Conservation (phyloP, 257 asterid genomes). For the Solanum virginianum region DNA sequence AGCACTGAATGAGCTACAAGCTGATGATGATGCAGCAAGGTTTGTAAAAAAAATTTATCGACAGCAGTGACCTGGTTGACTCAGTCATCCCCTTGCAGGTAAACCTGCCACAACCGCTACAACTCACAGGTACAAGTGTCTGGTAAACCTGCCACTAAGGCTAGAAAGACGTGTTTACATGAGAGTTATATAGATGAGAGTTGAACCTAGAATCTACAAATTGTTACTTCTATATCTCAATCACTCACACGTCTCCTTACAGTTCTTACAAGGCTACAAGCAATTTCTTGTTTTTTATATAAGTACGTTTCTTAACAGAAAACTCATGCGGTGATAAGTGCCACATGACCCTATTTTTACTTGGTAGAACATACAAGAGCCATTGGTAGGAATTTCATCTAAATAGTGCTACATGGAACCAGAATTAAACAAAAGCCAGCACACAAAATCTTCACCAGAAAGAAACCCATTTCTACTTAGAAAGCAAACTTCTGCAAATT, state of each 20-base stretch:
- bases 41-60: background rate
- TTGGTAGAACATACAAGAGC: background rate
- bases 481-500: background rate
- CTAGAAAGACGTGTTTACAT: background rate
- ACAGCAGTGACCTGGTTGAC: background rate
- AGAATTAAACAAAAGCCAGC: background rate
- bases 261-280: background rate
- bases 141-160: background rate
- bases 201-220: background rate
- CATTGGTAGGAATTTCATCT: background rate
- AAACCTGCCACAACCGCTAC: background rate
- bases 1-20: background rate
- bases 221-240: background rate
- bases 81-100: background rate
- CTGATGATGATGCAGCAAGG: background rate
- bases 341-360: background rate
- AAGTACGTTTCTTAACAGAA: background rate
- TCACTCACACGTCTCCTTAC: background rate
- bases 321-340: background rate
- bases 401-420: background rate
- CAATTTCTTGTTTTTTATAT: background rate
- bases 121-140: background rate
- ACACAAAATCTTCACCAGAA: background rate
- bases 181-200: background rate
- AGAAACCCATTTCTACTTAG: background rate